Conservation (phyloP, 371 early-diverging fungal species). For the Apophysomyces variabilis region DNA sequence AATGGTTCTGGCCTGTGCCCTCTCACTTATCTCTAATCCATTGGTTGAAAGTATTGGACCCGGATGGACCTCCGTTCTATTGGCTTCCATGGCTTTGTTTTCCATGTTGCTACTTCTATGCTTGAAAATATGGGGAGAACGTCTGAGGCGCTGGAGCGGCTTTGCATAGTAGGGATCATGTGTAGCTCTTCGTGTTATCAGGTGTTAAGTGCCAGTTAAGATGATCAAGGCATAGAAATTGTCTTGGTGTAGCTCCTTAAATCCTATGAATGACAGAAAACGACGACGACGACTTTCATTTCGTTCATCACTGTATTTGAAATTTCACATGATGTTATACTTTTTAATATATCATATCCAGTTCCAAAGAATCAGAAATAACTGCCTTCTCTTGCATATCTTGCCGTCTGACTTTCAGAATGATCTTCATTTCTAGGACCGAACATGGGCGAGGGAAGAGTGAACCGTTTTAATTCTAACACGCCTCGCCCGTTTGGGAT, state of each 20-base stretch:
- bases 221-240: too few species aligned
- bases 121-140: constrained; percentile 22
- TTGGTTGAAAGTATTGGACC: constrained; percentile 24
- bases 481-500: constrained; percentile 67
- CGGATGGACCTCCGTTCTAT: constrained; percentile 18
- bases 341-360: too few species aligned
- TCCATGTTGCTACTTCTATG: constrained; percentile 15
- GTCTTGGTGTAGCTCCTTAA: too few species aligned
- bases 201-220: too few species aligned
- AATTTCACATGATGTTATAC: too few species aligned
- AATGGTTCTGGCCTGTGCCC: constrained; percentile 38
- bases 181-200: background rate
- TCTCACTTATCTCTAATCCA: constrained; percentile 25
- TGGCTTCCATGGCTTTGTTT: constrained; percentile 16
- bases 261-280: too few species aligned
- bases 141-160: constrained; percentile 14
- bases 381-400: constrained; percentile 13
- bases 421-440: constrained; percentile 39
- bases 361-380: background rate
- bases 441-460: constrained; percentile 54
- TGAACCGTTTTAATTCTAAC: constrained; percentile 53
- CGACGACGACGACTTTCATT: too few species aligned
- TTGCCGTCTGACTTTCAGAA: constrained; percentile 11
- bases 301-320: too few species aligned
- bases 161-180: constrained; percentile 3